Percentiles rank a stretch among this genome's conserved stretches.
These are phyloP conservation scores for Aspergillus fumigatus DNA, from an alignment of 2,329 filamentous ascomycete species.

Conservation along the genomic window DNA sequence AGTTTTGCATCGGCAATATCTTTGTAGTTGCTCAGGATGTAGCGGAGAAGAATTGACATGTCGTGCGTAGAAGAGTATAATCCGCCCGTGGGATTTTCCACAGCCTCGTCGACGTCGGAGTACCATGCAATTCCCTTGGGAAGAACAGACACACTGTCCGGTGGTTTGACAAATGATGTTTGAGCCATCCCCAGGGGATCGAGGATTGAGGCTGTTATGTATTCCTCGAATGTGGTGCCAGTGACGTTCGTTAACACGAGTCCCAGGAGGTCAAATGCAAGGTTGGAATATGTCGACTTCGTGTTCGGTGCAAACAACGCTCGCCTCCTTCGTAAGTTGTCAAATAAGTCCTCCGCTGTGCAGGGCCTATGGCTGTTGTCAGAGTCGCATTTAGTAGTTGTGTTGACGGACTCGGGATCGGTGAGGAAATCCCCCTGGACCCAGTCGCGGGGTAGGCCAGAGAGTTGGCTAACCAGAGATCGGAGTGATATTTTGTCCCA, in stretches of 20 bases:
- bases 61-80: constrained; percentile 41
- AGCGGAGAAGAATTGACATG: constrained; percentile 42
- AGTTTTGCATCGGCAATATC: constrained; percentile 33
- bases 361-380: not conserved
- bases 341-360: constrained; percentile 7
- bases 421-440: constrained; percentile 1
- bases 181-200: constrained; percentile 12
- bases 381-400: not conserved
- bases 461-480: constrained; percentile 21
- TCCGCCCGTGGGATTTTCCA: constrained; percentile 28
- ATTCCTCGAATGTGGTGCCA: constrained; percentile 19
- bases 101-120: constrained; percentile 10
- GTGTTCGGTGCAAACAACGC: constrained; percentile 21
- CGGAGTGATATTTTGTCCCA: constrained; percentile 25
- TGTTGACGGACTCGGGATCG: too few species aligned
- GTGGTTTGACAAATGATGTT: not conserved
- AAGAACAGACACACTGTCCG: not conserved
- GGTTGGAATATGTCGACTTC: constrained; percentile 24
- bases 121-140: constrained; percentile 20
- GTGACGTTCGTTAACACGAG: constrained; percentile 23
- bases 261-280: constrained; percentile 25
- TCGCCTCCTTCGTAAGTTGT: constrained; percentile 1
- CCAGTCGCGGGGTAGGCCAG: constrained; percentile 25
- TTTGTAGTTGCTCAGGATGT: constrained; percentile 41
- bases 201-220: constrained; percentile 17